Conservation (phyloP, 495 filamentous ascomycete genomes). For the Tuber calosporum region DNA sequence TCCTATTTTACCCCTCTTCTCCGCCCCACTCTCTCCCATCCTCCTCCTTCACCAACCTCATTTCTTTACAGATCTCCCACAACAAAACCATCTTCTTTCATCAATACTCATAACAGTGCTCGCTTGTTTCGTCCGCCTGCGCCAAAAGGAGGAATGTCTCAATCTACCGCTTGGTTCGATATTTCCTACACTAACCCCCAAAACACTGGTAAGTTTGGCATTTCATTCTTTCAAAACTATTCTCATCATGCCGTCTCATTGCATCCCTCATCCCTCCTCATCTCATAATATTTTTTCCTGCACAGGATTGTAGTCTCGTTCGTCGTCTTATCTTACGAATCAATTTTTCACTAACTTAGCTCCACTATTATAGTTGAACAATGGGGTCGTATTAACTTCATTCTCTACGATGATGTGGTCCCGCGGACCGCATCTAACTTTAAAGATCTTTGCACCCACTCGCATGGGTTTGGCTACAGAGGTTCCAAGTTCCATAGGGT, state of each 20-base stretch:
- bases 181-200: conserved; percentile 17
- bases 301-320: not conserved
- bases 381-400: conserved; percentile 76
- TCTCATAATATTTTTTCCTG: conserved; percentile 8
- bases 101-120: conserved; percentile 41
- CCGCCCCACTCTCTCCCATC: conserved; percentile 46
- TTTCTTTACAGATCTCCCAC: conserved; percentile 40
- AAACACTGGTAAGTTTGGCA: conserved; percentile 25
- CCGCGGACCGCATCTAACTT: conserved; percentile 95
- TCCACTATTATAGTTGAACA: conserved; percentile 41
- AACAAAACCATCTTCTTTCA: conserved; percentile 42
- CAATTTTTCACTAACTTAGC: conserved; percentile 25
- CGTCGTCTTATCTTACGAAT: conserved; percentile 3
- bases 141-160: conserved; percentile 31
- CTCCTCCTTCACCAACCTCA: conserved; percentile 44
- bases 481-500: conserved; percentile 89
- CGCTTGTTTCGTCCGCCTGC: conserved; percentile 39
- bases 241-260: not conserved
- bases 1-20: conserved; percentile 45
- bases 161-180: conserved; percentile 35
- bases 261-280: conserved; percentile 12
- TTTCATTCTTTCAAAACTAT: conserved; percentile 3
- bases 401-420: conserved; percentile 76
- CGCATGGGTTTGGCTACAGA: conserved; percentile 81
- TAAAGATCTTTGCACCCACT: conserved; percentile 82